Evolutionary conservation across 2,329 filamentous ascomycete genomes (phyloP), one percentile per base, ranked within the genome.

Genomic region (Gaeumannomyces tritici): DNA sequence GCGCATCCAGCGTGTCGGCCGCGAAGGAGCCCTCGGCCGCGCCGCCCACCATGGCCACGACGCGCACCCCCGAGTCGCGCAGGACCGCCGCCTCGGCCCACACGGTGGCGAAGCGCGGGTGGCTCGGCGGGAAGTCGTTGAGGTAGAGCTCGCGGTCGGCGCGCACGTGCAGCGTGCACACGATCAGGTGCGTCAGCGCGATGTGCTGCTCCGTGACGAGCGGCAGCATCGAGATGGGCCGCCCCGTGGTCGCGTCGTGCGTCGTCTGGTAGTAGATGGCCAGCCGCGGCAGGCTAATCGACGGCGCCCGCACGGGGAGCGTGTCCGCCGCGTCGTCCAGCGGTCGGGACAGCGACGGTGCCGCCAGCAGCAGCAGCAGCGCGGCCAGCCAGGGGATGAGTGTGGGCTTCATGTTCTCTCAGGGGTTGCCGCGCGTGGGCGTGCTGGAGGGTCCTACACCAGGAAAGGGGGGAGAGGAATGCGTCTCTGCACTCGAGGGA

Each of bases 131-230:
- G 71, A 91, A 84, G 74, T 97, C 88, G 73, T 97, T 97, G 66
- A 96, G 83, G 0, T 87, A 90, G 68, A 93, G 82, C 63, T 85
- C 79, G 1, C 89, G 85, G 26, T 76, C 75, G 7, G 82, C 79
- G 73, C 95, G 93, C 68, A 97, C 77, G 74, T 97, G 93, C 64
- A 97, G 85, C 15, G 93, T 92, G 7, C 90, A 91, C 59, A 97
- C 76, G 68, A 96, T 93, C 64, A 96, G 80, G 75, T 97, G 93
- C 0, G 93, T 96, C 29, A 83, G 71, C 51, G 78, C 73, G 65
- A 84, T 80, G 62, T 73, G 72, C 6, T 77, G 70, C 58, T 79
- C 73, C 21, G 73, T 77, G 66, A 85, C 70, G 62, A 85, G 75
- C 0, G 81, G 81, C 3, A 84, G 76, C 64, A 83, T 74, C 4